A percentile compares a stretch with the other conserved stretches of the same genome.
Evolutionary conservation across 179 eudicot species (phyloP).

Genomic region (Sideroxylon spinosum): DNA sequence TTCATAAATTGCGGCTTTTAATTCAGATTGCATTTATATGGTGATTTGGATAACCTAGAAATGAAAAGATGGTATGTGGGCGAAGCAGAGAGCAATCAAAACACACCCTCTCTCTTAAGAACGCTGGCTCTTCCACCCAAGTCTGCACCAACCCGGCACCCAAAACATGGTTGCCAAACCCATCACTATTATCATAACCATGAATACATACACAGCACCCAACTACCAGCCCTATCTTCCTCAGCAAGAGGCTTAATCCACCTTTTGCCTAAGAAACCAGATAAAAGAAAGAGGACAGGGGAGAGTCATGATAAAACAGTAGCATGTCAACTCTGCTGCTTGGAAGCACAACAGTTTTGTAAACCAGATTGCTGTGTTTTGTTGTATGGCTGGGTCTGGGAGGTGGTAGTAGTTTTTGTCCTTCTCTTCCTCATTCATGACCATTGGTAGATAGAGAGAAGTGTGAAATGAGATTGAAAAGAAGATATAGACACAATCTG

Average conservation of each 20-base stretch:
- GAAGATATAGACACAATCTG: no score
- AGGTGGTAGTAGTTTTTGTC: conserved; percentile 4
- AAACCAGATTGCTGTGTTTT: conserved; percentile 21
- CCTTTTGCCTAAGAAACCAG: conserved; percentile 5
- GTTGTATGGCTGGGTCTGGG: conserved; percentile 7
- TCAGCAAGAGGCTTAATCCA: conserved; percentile 19
- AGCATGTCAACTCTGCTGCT: conserved; percentile 28
- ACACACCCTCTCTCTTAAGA: conserved; percentile 34
- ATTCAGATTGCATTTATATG: no score
- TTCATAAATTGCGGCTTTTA: no score
- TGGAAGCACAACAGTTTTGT: conserved; percentile 33
- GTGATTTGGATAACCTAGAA: conserved; percentile 11
- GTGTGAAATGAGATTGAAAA: no score
- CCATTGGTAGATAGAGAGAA: no score
- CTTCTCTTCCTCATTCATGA: conserved; percentile 15
- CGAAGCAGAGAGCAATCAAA: conserved; percentile 50
- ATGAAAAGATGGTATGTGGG: conserved; percentile 40
- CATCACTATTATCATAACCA: conserved; percentile 38
- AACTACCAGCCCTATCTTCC: conserved; percentile 40
- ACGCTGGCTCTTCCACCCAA: conserved; percentile 66
- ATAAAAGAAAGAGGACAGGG: conserved; percentile 23
- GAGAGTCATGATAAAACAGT: conserved; percentile 8
- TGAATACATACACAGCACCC: conserved; percentile 42
- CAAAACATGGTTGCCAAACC: conserved; percentile 28
- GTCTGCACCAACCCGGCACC: conserved; percentile 45